phyloP scores from a whole-genome alignment of 305 asterid species.

The Fraxinus dipetala region DNA sequence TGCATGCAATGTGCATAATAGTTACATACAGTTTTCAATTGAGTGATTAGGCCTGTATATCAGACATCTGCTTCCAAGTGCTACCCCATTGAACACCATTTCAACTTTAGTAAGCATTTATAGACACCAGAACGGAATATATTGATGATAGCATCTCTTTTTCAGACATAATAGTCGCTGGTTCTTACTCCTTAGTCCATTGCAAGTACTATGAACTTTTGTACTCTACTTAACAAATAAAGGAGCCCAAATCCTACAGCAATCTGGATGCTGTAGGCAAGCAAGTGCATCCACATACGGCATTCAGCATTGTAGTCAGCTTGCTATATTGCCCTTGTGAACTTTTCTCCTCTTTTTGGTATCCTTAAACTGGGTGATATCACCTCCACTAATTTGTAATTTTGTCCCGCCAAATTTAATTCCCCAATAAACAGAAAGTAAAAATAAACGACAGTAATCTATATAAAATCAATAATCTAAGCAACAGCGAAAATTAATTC shows the following conservation, averaged over 20 bases:
- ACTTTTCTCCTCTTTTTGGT: background rate
- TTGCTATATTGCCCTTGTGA: background rate
- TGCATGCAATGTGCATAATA: background rate
- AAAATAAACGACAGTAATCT: background rate
- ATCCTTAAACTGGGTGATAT: constrained; percentile 7
- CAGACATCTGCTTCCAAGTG: background rate
- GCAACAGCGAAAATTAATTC: constrained; percentile 15
- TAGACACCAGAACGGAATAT: background rate
- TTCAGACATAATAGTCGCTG: background rate
- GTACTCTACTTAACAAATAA: background rate
- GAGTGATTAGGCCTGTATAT: background rate
- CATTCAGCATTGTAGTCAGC: background rate
- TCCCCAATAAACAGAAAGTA: background rate
- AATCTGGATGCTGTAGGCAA: background rate
- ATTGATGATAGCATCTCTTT: background rate
- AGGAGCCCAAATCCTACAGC: background rate
- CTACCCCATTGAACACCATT: background rate
- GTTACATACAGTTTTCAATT: background rate
- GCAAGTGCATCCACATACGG: constrained; percentile 1
- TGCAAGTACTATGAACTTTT: background rate
- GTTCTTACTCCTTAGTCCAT: background rate
- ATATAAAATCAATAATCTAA: background rate
- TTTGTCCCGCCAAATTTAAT: background rate
- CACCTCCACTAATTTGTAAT: background rate
- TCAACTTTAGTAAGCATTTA: background rate